Base-by-base conservation (phyloP, 345 rosid genomes). In the Sonneratia alba region DNA sequence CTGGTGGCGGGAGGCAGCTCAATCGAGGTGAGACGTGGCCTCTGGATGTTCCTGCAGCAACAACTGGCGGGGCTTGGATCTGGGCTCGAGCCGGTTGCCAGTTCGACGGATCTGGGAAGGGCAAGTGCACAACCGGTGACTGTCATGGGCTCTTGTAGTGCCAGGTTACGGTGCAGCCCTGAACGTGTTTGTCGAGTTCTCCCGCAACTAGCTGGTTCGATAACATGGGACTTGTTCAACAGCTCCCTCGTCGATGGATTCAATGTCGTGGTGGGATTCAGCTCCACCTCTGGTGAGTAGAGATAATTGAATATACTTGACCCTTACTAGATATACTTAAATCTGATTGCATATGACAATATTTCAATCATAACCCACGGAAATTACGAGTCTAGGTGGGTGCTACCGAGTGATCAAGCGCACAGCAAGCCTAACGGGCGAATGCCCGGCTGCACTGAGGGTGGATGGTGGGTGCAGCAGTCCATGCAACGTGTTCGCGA, bases 191-290 rank as follows among this genome's bases (percentile, higher is more conserved):
- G 82, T 74, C 2, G 80, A 81, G 65, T 76, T 61, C 63, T 78
- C 76, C 1, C 74, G 76, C 5, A 81, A 78, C 80, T 78, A 78
- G 62, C 32, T 27, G 32, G 32, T 27, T 81, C 21, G 27, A 49
- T 12, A 18, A 71, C 65, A 69, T 0, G 45, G 69, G 82, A 81
- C 70, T 81, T 81, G 76, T 45, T 73, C 18, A 82, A 81, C 76
- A 75, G 78, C 4, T 81, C 82, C n/a, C 59, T 75, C 1, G 72
- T 78, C 10, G 80, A 78, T 0, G 80, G 82, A 6, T 81, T 81
- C 63, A 81, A 81, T 36, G 75, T 81, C 18, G 76, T 82, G 0
- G 74, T 81, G 81, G 74, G 63, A 18, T 76, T 81, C 51, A 75
- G 72, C 24, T 78, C 84, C 19, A 74, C 80, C 4, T 70, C 77